Percentiles rank a stretch among this genome's conserved stretches.
Conservation (phyloP, 2,329 filamentous ascomycete species). For the Claviceps sp. region DNA sequence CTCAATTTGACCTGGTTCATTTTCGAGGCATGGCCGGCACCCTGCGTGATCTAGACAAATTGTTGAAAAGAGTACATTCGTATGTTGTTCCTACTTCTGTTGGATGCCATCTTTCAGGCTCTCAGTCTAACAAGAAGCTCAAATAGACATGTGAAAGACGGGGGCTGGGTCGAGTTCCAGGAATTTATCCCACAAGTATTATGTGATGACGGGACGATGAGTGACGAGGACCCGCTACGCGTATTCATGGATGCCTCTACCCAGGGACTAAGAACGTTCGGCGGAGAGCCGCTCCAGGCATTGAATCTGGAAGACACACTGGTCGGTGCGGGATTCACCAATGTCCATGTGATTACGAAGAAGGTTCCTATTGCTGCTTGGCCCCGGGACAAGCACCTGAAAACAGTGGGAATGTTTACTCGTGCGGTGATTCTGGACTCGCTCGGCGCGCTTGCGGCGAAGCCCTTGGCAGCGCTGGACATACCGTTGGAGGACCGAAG, state of each 20-base stretch:
- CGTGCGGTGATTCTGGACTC: slow-evolving; percentile 27
- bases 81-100: slow-evolving; percentile 5
- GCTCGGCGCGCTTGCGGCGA: slow-evolving; percentile 27
- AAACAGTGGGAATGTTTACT: slow-evolving; percentile 31
- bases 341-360: slow-evolving; percentile 27
- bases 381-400: slow-evolving; percentile 26
- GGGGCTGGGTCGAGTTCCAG: slow-evolving; percentile 40
- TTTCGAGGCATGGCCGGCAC: slow-evolving; percentile 35
- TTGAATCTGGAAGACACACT: slow-evolving; percentile 23
- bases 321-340: slow-evolving; percentile 28
- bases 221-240: slow-evolving; percentile 23
- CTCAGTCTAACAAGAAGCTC: slow-evolving; percentile 3
- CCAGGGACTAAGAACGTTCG: slow-evolving; percentile 21
- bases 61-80: slow-evolving; percentile 28
- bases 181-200: slow-evolving; percentile 28
- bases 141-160: slow-evolving; percentile 26
- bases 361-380: slow-evolving; percentile 34
- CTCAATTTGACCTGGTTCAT: slow-evolving; percentile 43
- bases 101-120: background rate
- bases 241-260: slow-evolving; percentile 20
- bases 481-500: slow-evolving; percentile 21
- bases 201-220: slow-evolving; percentile 32
- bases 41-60: slow-evolving; percentile 35
- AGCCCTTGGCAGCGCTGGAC: slow-evolving; percentile 26
- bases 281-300: slow-evolving; percentile 24